These are phyloP conservation scores for Cercophora scortea DNA, from an alignment of 495 filamentous ascomycete species.

Conservation along the genomic window DNA sequence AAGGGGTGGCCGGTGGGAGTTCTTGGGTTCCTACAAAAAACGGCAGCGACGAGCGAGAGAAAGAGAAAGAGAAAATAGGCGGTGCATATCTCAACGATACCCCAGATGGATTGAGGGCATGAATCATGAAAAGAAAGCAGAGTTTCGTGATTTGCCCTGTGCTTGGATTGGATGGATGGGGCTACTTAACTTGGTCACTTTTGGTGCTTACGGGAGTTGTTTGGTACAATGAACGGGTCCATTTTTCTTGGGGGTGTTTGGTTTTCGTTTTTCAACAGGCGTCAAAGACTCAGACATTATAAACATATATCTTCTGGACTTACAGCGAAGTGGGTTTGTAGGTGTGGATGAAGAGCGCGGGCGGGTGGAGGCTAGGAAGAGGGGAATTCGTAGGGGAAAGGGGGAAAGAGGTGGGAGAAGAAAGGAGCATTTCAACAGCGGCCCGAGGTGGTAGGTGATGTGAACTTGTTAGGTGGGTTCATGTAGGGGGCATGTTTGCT, in stretches of 20 bases:
- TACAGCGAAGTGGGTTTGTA: no score
- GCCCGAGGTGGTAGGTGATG: no score
- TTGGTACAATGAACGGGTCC: not conserved
- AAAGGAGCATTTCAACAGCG: no score
- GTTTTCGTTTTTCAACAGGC: not conserved
- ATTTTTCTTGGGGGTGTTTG: not conserved
- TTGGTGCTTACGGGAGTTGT: not conserved
- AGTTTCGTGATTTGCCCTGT: no score
- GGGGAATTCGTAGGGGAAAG: no score
- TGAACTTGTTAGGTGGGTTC: no score
- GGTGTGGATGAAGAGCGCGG: no score
- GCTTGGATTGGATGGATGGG: not conserved
- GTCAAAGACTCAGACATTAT: not conserved
- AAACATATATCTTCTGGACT: no score
- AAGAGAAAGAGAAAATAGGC: slow-evolving; percentile 2
- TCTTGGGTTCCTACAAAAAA: not conserved
- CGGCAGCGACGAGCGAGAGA: not conserved
- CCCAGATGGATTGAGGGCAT: slow-evolving; percentile 8
- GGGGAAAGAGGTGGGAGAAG: no score
- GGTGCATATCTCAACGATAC: slow-evolving; percentile 33
- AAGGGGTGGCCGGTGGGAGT: slow-evolving; percentile 6
- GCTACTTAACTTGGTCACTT: not conserved
- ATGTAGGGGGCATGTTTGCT: no score
- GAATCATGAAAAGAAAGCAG: not conserved
- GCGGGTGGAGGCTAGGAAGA: no score